Percentiles rank a stretch among this genome's conserved stretches.
These are phyloP conservation scores for Ochromonas danica DNA, from an alignment of 108 stramenopile genomes.

Conservation along the genomic window DNA sequence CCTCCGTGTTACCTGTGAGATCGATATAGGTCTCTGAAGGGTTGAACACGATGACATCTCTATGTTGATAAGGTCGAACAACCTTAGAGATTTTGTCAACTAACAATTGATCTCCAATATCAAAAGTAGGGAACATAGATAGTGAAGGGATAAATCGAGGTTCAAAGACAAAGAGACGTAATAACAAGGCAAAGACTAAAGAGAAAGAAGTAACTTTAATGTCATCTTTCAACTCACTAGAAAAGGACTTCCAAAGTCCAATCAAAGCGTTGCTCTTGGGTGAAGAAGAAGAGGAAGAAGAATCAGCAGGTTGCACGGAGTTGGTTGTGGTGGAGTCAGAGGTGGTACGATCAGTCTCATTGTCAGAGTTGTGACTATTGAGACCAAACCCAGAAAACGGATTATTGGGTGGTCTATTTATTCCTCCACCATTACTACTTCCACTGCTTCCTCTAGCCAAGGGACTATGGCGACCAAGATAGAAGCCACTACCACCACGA, in stretches of 20 bases:
- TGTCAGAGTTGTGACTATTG: no score
- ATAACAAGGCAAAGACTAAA: constrained; percentile 58
- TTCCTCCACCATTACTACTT: no score
- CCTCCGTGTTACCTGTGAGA: constrained; percentile 54
- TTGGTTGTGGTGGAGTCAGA: no score
- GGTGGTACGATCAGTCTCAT: no score
- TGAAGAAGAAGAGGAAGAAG: no score
- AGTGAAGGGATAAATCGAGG: constrained; percentile 87
- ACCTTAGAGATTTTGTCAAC: constrained; percentile 90
- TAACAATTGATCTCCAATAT: constrained; percentile 90
- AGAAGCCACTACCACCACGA: no score
- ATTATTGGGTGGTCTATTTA: no score
- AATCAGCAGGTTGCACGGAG: no score
- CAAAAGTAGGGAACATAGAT: constrained; percentile 93
- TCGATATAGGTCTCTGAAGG: constrained; percentile 70
- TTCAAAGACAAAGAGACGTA: constrained; percentile 77
- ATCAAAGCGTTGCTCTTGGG: not conserved
- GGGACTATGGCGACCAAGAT: no score
- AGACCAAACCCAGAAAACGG: no score
- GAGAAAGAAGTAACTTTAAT: not conserved
- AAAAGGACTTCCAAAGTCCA: not conserved
- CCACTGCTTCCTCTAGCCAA: no score
- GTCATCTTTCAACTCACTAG: not conserved
- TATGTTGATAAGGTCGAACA: constrained; percentile 71
- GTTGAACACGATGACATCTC: constrained; percentile 93